A percentile compares a stretch with the other conserved stretches of the same genome.
Evolutionary conservation across 306 rosid species (phyloP).

Genomic region (Trichosanthes truncata): DNA sequence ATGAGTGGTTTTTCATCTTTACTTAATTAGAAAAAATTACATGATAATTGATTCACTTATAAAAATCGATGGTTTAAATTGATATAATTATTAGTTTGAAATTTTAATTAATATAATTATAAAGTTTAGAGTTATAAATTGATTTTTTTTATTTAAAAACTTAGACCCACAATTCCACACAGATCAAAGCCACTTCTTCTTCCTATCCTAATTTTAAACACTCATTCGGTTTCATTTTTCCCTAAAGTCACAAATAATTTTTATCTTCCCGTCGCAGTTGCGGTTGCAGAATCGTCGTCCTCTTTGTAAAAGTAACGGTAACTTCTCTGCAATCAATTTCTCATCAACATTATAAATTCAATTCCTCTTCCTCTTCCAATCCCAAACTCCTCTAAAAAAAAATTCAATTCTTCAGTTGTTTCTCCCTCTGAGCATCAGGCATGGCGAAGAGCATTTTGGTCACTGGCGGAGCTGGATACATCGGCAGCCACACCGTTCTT

Average conservation of each 20-base stretch:
- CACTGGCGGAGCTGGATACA: conserved; percentile 98
- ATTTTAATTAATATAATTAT: too few relatives aligned
- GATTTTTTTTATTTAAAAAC: too few relatives aligned
- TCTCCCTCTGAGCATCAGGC: neutral
- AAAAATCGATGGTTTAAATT: too few relatives aligned
- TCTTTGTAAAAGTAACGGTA: neutral
- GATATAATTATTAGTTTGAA: too few relatives aligned
- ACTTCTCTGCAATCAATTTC: neutral
- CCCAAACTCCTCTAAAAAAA: neutral
- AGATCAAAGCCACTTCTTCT: neutral
- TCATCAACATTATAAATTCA: neutral
- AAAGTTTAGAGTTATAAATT: too few relatives aligned
- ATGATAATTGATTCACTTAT: too few relatives aligned
- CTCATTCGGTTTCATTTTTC: neutral
- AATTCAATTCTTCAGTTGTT: neutral
- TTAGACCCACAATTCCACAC: neutral
- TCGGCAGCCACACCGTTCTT: conserved; percentile 86
- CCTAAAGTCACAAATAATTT: too few relatives aligned
- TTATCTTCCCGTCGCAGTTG: neutral
- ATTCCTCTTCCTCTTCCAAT: neutral
- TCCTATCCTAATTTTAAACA: neutral
- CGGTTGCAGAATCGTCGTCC: neutral
- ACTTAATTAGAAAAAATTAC: too few relatives aligned
- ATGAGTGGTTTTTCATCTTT: too few relatives aligned
- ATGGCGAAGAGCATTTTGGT: conserved; percentile 57